Base-by-base conservation (phyloP, 2,329 filamentous ascomycete genomes). In the Bipolaris zeicola region DNA sequence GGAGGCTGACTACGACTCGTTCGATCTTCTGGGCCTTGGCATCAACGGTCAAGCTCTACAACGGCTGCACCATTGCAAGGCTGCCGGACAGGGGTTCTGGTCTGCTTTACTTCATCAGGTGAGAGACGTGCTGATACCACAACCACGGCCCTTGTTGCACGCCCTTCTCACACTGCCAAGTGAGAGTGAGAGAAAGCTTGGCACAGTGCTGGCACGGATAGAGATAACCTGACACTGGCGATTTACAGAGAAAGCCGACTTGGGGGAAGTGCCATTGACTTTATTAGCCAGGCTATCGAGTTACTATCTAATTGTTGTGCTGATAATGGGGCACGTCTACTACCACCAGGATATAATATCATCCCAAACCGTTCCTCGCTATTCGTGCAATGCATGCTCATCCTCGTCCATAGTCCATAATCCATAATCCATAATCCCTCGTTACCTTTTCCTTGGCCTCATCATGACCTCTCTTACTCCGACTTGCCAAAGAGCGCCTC, bases 401-500 rank as follows among this genome's bases (percentile, higher is more conserved):
- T 58, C 37, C 10, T 45, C 26, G n/a, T 43, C 24, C 41, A 11
- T 43, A 11, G 2, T 28, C 22, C 45, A 14, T 48, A 20, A 14
- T 41, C 36, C 39, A n/a, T 50, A 14, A 14, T 41, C 36, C 39
- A n/a, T 50, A 14, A 13, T 43, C 50, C 24, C 50, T 38, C 48
- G 60, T 31, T 56, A 34, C 48, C 22, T 70, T 70, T 52, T 38
- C 47, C 31, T 44, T 45, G 47, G 18, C 13, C 45, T 39, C 47
- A 45, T 41, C 37, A 26, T 38, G 10, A 38, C 36, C 20, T 37
- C 43, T 80, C 75, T 77, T 84, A 81, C 65, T 80, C 61, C n/a
- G 67, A 56, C 69, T 73, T 81, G 52, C 59, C 54, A 82, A 97
- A 96, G 56, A 96, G 83, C 65, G 85, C 87, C 84, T 95, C 92